Percentiles rank a stretch among this genome's conserved stretches.
phyloP scores from a whole-genome alignment of 139 green algal species.

The Diplosphaera chodatii region DNA sequence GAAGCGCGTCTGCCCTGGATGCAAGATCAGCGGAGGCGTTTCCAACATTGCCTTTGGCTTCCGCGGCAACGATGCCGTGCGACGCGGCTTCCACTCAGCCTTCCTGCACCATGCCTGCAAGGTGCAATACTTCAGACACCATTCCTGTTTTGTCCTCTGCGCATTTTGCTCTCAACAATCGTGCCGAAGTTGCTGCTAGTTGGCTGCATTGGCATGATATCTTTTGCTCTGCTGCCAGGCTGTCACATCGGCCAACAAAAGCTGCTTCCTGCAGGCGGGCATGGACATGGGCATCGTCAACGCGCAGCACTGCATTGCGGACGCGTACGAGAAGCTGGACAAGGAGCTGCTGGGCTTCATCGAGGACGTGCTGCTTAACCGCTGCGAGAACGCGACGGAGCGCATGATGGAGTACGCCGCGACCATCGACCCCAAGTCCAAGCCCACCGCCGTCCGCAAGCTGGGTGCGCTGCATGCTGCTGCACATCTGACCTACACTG shows the following conservation, averaged over 20 bases:
- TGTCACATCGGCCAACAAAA: too few relatives aligned
- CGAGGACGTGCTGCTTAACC: conserved; percentile 97
- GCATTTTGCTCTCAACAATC: conserved; percentile 57
- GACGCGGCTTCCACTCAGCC: conserved; percentile 85
- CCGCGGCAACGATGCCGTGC: conserved; percentile 93
- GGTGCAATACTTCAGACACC: neutral
- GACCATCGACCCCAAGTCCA: conserved; percentile 87
- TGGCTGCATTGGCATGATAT: too few relatives aligned
- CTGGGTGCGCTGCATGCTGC: too few relatives aligned
- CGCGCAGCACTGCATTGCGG: conserved; percentile 76
- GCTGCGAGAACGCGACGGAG: conserved; percentile 94
- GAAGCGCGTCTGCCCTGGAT: conserved; percentile 89
- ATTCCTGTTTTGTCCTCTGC: too few relatives aligned
- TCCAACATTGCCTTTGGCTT: conserved; percentile 99
- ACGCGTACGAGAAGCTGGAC: conserved; percentile 95
- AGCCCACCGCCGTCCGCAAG: conserved; percentile 72
- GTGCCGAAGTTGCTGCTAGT: too few relatives aligned
- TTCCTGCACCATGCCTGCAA: conserved; percentile 93
- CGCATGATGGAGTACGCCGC: conserved; percentile 89
- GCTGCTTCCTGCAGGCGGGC: conserved; percentile 68
- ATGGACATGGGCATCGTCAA: conserved; percentile 99
- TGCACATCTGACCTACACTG: too few relatives aligned
- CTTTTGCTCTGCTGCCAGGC: too few relatives aligned
- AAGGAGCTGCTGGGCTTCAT: conserved; percentile 95
- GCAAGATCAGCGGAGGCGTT: conserved; percentile 93